Conservation (phyloP, 2,329 filamentous ascomycete genomes). For the Stachybotrys echinatus region DNA sequence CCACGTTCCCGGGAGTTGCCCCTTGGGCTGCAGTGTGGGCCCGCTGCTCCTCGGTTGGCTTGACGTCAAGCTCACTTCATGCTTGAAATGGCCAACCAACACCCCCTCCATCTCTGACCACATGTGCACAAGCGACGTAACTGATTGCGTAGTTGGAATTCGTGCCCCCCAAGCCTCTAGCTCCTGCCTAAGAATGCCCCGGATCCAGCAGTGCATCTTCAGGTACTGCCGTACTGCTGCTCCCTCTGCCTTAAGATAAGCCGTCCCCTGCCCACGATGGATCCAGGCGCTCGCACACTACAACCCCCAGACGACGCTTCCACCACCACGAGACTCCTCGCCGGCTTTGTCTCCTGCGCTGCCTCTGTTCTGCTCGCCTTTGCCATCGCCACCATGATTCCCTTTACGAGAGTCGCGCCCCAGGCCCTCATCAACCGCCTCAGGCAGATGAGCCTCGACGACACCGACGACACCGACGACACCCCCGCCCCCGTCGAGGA, state of each 20-base stretch:
- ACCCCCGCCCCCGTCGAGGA: background rate
- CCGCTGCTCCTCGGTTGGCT: too few species aligned
- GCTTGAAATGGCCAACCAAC: too few species aligned
- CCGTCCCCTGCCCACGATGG: background rate
- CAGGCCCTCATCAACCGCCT: background rate
- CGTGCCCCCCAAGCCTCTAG: background rate
- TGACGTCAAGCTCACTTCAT: too few species aligned
- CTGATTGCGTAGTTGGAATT: background rate
- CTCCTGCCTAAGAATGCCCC: too few species aligned
- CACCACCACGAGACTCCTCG: background rate
- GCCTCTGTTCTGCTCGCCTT: background rate
- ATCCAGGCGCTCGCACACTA: background rate
- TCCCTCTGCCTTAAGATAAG: too few species aligned
- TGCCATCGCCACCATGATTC: background rate
- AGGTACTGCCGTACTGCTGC: too few species aligned
- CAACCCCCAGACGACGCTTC: background rate
- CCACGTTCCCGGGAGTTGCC: too few species aligned
- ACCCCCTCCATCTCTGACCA: too few species aligned
- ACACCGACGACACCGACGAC: background rate
- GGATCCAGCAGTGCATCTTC: background rate
- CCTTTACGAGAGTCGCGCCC: background rate
- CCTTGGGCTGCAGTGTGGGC: too few species aligned
- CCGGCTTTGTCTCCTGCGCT: background rate
- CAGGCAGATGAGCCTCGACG: background rate
- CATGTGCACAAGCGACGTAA: background rate